A percentile compares a stretch with the other conserved stretches of the same genome.
Evolutionary conservation across 2,329 filamentous ascomycete species (phyloP).

Genomic region (Diaporthe nobilis): DNA sequence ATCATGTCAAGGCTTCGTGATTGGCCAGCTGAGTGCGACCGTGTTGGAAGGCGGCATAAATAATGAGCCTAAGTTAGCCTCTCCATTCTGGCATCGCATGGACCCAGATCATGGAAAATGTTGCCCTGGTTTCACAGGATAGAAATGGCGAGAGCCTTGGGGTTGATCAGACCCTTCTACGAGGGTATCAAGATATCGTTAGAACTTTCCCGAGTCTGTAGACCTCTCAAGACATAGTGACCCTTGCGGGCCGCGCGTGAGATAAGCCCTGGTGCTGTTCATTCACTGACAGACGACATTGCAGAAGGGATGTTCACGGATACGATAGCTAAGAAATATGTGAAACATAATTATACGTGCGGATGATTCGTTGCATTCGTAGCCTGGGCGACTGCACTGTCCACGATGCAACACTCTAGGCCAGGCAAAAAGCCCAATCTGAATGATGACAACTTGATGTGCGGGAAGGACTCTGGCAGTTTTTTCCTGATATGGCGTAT

Average conservation of each 20-base stretch:
- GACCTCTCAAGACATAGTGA: neutral
- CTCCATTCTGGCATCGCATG: neutral
- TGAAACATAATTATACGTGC: no score
- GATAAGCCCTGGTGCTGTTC: neutral
- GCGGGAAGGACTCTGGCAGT: neutral
- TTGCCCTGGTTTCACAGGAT: neutral
- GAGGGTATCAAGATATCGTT: no score
- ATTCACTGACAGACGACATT: neutral
- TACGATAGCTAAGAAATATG: neutral
- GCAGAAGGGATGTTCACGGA: neutral
- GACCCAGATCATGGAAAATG: neutral
- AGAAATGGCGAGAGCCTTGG: neutral
- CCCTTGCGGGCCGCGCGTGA: neutral
- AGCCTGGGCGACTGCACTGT: neutral
- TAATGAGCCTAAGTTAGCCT: neutral
- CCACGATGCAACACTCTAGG: neutral
- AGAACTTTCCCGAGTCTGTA: no score
- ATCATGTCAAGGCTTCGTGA: neutral
- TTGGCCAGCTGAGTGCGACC: neutral
- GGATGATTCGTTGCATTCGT: neutral
- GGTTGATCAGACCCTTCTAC: neutral
- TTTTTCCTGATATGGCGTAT: neutral
- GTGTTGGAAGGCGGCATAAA: neutral
- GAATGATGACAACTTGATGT: neutral
- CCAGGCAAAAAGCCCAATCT: neutral